Evolutionary conservation across 2,329 filamentous ascomycete genomes (phyloP), one percentile per base, ranked within the genome.

Genomic region (Colletotrichum cuscutae): DNA sequence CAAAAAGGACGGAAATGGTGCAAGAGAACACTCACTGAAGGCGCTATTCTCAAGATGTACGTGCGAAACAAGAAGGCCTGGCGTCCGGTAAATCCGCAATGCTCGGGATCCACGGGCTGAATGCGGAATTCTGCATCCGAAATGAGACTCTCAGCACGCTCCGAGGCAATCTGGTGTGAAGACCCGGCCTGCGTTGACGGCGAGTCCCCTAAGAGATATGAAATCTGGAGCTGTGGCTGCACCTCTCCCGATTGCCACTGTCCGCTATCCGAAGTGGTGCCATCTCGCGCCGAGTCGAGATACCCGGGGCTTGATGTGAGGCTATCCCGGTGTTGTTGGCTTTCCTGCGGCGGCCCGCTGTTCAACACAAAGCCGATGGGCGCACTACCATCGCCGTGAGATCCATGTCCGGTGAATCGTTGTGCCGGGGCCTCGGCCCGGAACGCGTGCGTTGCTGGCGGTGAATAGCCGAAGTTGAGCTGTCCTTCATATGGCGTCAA

Each of bases 321-420:
- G 54, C 62, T 66, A 8, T 54, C 26, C 12, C 62, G 61, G 1
- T 42, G 37, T 15, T 49, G 26, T 5, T n/a, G 60, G 4, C 22
- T 52, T 4, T 65, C 62, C 5, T 46, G 22, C 11, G 68, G 68
- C 13, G 68, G 68, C 5, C 54, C 68, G 9, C 61, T 30, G 13
- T 66, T 71, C 32, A 71, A 37, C 54, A 71, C 52, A 62, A 71
- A 71, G 11, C 68, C 68, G n/a, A 71, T 71, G n/a, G 56, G 68
- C 19, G 67, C 67, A 15, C 35, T 70, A 4, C 67, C 61, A n/a
- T 70, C 67, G 13, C 67, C 67, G 54, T 70, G 67, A 4, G 61
- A 70, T 6, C 67, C 61, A 30, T 70, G 67, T 3, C 61, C 67
- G 13, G 67, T 59, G 61, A 70, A 70, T n/a, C 67, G 64, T 30